phyloP scores from a whole-genome alignment of 495 filamentous ascomycete species.

The Penicillium subrubescens region DNA sequence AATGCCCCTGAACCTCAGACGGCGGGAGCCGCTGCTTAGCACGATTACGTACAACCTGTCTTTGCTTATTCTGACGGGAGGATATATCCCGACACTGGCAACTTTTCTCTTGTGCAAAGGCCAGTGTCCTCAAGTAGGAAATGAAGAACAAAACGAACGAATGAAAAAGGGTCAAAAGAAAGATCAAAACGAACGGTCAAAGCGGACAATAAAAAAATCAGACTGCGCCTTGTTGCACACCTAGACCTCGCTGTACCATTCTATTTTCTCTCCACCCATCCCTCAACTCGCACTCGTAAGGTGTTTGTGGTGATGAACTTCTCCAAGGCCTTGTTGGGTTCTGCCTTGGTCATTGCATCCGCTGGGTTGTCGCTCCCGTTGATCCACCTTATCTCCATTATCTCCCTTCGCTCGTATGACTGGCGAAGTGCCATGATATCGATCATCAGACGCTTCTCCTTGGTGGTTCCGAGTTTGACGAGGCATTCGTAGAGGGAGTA shows the following conservation, averaged over 20 bases:
- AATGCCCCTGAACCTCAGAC: too few relatives aligned
- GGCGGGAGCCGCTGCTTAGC: too few relatives aligned
- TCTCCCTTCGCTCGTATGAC: constrained; percentile 3
- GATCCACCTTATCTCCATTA: constrained; percentile 6
- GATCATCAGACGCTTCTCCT: neutral
- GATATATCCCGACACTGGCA: neutral
- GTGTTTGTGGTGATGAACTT: neutral
- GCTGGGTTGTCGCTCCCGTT: neutral
- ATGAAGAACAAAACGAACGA: neutral
- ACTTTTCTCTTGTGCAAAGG: neutral
- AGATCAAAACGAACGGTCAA: neutral
- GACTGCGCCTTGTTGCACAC: neutral
- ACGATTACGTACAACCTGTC: too few relatives aligned
- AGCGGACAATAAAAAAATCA: neutral
- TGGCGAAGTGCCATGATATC: neutral
- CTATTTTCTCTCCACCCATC: neutral
- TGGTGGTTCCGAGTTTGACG: neutral
- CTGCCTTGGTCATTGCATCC: neutral
- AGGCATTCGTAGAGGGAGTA: neutral
- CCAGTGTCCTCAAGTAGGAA: neutral
- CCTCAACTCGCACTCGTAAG: neutral
- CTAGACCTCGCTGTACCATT: neutral
- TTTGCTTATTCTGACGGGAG: too few relatives aligned
- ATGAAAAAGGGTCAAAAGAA: neutral
- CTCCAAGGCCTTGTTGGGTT: neutral